Evolutionary conservation across 1,139 yeast species (phyloP), one percentile per base, ranked within the genome.

Genomic region (Candida albicans): DNA sequence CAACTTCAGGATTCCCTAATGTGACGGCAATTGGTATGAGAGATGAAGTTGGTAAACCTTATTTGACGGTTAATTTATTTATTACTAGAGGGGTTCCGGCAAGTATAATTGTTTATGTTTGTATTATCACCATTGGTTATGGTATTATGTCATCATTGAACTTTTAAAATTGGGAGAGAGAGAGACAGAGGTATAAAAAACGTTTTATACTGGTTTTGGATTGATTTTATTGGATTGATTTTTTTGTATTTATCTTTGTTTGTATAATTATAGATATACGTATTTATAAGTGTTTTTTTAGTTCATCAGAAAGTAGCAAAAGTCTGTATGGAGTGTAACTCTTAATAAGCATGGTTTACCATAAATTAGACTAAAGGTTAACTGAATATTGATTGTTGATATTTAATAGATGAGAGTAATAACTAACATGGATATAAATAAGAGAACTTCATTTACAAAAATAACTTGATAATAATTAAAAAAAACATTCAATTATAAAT

Each of bases 1-100:
- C 98, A 25, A 91, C 98, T 0, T 87, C 96, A 1, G 98, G 98
- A 0, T 91, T 91, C 77, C 98, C 98, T 13, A 91, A 91, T 56
- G 96, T 91, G 35, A 90, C 97, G 0, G 98, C 97, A 2, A 87
- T 91, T 46, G 88, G 96, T 47, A 81, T 89, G 82, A 80, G 89
- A 7, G 96, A 91, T 62, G 96, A 88, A 57, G 77, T 89, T 26
- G 97, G 97, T 8, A 83, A 84, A 48, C 85, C 93, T 26, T 91
- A 91, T 59, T 67, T 91, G 53, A 81, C 90, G 0, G 97, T 90
- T 14, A 80, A 82, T 29, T 85, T 85, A 38, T 91, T 91, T 59
- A 87, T 91, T 46, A 82, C 85, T 13, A 75, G 95, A 52, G 98
- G 98, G 57, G 85, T 90, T 13, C 96, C 96, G 1, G 81, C 95